Evolutionary conservation across 495 filamentous ascomycete genomes (phyloP).

Genomic region (Cladorrhinum samala): DNA sequence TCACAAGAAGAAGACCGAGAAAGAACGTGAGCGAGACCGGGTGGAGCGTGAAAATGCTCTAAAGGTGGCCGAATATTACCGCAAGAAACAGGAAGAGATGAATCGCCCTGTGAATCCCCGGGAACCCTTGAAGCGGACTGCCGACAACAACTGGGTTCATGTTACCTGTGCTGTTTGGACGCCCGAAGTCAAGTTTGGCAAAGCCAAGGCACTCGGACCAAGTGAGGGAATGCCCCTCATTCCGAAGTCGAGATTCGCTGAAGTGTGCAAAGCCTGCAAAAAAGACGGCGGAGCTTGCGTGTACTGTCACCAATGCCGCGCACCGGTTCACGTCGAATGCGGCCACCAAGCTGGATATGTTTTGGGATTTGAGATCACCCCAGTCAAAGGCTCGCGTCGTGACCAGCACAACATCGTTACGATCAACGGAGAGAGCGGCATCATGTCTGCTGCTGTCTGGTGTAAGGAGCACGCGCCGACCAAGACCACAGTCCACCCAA

Average conservation of each 20-base stretch:
- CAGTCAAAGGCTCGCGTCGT: constrained; percentile 78
- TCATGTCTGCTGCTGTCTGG: constrained; percentile 73
- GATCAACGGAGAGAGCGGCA: constrained; percentile 69
- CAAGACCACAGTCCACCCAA: constrained; percentile 64
- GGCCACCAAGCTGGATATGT: constrained; percentile 75
- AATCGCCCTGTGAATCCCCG: constrained; percentile 79
- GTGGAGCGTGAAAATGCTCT: constrained; percentile 72
- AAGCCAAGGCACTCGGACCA: constrained; percentile 69
- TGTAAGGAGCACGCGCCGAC: constrained; percentile 76
- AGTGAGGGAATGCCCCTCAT: constrained; percentile 85
- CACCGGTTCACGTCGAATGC: constrained; percentile 81
- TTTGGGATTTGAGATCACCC: constrained; percentile 84
- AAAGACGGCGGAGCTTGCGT: constrained; percentile 67
- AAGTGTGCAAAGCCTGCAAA: constrained; percentile 82
- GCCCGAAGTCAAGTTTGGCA: constrained; percentile 85
- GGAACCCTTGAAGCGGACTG: constrained; percentile 86
- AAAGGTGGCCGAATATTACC: constrained; percentile 69
- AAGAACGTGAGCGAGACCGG: constrained; percentile 83
- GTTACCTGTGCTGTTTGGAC: constrained; percentile 87
- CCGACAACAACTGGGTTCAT: constrained; percentile 97
- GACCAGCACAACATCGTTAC: constrained; percentile 68
- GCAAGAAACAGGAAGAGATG: constrained; percentile 71
- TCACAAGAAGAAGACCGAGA: constrained; percentile 82
- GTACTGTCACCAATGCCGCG: constrained; percentile 72
- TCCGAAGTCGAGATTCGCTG: constrained; percentile 58